phyloP scores from a whole-genome alignment of 225 moss, liverwort and hornwort genomes.

The Asterella californica region DNA sequence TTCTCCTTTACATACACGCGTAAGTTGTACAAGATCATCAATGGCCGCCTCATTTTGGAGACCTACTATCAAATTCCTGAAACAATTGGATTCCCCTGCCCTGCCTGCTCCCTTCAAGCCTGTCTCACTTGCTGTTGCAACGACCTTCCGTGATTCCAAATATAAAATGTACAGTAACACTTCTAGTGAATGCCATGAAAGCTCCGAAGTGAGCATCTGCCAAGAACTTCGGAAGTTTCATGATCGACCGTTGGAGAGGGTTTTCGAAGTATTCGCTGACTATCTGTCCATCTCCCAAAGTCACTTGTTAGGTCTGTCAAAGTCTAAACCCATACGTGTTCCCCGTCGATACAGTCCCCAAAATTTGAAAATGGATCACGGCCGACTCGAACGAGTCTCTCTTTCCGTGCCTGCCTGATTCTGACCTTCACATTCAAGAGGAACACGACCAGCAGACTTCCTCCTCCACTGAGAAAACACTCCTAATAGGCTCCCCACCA shows the following conservation, averaged over 20 bases:
- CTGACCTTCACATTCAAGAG: background rate
- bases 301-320: conserved; percentile 4
- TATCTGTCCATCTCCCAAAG: conserved; percentile 7
- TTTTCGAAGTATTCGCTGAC: background rate
- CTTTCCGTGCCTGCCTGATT: conserved; percentile 7
- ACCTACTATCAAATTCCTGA: conserved; percentile 25
- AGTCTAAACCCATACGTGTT: conserved; percentile 22
- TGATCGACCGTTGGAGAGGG: conserved; percentile 3
- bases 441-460: conserved; percentile 7
- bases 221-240: conserved; percentile 3
- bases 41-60: conserved; percentile 26
- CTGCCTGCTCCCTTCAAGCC: conserved; percentile 9
- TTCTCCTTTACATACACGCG: conserved; percentile 27
- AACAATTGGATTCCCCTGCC: conserved; percentile 20
- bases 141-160: conserved; percentile 22
- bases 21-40: conserved; percentile 38
- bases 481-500: conserved; percentile 32
- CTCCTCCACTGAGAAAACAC: background rate
- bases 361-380: conserved; percentile 42
- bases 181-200: conserved; percentile 22
- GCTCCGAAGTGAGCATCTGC: conserved; percentile 14
- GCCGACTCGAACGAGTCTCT: conserved; percentile 16
- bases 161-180: conserved; percentile 36
- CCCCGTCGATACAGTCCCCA: conserved; percentile 27
- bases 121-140: conserved; percentile 10